Percentiles rank a stretch among this genome's conserved stretches.
Evolutionary conservation across 2,329 filamentous ascomycete species (phyloP).

Genomic region (Aspergillus costaricaensis): DNA sequence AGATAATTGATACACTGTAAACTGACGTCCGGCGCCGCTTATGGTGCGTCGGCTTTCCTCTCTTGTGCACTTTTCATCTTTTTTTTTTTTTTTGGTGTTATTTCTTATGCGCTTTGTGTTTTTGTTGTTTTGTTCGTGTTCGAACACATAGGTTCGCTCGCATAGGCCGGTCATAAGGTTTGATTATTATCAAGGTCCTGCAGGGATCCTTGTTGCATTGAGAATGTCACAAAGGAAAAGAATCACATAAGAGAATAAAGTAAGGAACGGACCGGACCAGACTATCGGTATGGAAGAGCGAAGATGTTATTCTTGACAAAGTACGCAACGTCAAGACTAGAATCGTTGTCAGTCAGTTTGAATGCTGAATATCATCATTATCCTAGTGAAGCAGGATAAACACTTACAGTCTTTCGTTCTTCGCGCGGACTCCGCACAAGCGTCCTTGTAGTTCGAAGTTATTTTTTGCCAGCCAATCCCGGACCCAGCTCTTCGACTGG

Average conservation of each 20-base stretch:
- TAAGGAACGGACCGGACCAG: constrained; percentile 9
- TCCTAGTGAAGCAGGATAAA: neutral
- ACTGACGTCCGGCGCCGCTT: too few species aligned
- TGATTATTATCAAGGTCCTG: neutral
- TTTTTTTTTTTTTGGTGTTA: neutral
- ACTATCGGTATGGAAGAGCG: neutral
- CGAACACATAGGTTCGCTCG: too few species aligned
- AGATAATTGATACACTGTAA: too few species aligned
- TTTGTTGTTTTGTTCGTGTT: too few species aligned
- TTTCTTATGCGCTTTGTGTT: neutral
- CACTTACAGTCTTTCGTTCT: constrained; percentile 39
- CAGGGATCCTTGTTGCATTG: neutral
- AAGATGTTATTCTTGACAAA: constrained; percentile 28
- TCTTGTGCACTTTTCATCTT: neutral
- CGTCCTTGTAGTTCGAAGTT: constrained; percentile 50
- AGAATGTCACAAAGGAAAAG: neutral
- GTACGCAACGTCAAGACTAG: constrained; percentile 9
- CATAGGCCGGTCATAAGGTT: neutral
- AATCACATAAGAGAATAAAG: too few species aligned
- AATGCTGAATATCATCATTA: constrained; percentile 18
- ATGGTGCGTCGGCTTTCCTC: neutral
- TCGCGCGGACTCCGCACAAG: constrained; percentile 40
- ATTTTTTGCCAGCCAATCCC: constrained; percentile 40
- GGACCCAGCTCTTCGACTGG: constrained; percentile 34
- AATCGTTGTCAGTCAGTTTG: too few species aligned